A percentile compares a stretch with the other conserved stretches of the same genome.
These are phyloP conservation scores for Wickerhamomyces tratensis DNA, from an alignment of 805 yeast species.

Conservation along the genomic window DNA sequence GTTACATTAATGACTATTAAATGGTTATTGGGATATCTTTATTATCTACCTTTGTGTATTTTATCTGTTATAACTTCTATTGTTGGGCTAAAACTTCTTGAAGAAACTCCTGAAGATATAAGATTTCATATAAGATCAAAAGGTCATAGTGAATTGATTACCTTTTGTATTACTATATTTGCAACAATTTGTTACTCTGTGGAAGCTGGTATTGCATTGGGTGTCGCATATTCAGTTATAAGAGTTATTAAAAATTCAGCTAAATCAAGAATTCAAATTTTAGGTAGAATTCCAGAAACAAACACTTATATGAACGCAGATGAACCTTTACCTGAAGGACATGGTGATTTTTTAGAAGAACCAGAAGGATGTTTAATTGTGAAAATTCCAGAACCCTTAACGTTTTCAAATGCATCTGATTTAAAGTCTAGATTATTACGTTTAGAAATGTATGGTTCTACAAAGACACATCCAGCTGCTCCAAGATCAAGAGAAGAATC, in stretches of 20 bases:
- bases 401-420: constrained; percentile 79
- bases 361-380: constrained; percentile 71
- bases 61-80: constrained; percentile 71
- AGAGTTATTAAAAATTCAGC: constrained; percentile 77
- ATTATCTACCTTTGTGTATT: constrained; percentile 69
- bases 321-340: constrained; percentile 31
- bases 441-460: constrained; percentile 69
- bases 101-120: constrained; percentile 78
- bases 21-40: constrained; percentile 51
- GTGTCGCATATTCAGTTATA: constrained; percentile 70
- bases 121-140: constrained; percentile 59
- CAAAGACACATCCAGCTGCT: constrained; percentile 66
- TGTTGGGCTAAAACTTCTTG: constrained; percentile 68
- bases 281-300: constrained; percentile 59
- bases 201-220: constrained; percentile 86
- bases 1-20: constrained; percentile 58
- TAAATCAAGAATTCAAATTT: constrained; percentile 72
- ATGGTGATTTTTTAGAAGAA: constrained; percentile 24
- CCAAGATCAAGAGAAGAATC: constrained; percentile 38
- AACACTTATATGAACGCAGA: constrained; percentile 65
- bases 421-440: constrained; percentile 56
- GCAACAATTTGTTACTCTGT: constrained; percentile 67
- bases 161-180: constrained; percentile 53
- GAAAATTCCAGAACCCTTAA: constrained; percentile 79
- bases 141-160: constrained; percentile 70